These are phyloP conservation scores for Neurospora sp. DNA, from an alignment of 495 filamentous ascomycete genomes.

Conservation along the genomic window DNA sequence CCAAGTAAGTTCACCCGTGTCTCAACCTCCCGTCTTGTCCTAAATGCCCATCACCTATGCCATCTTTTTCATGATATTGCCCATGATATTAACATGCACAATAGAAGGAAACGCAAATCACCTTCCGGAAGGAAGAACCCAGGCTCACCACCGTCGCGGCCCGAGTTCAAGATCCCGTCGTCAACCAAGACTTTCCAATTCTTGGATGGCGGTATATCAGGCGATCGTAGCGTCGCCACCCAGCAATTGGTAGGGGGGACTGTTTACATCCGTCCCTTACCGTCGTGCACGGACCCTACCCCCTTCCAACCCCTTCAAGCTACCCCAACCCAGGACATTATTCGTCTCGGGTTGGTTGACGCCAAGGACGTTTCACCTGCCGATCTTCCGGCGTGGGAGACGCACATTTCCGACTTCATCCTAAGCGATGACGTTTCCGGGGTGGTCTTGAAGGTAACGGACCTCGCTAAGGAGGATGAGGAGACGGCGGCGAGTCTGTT, in stretches of 20 bases:
- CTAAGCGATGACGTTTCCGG: not conserved
- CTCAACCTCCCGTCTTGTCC: not conserved
- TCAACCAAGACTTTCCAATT: not conserved
- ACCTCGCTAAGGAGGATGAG: not conserved
- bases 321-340: not conserved
- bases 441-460: not conserved
- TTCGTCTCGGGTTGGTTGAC: not conserved
- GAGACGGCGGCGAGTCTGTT: constrained; percentile 1
- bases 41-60: not conserved
- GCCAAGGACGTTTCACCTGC: not conserved
- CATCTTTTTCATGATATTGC: not conserved
- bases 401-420: not conserved
- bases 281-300: not conserved
- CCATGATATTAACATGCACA: not conserved
- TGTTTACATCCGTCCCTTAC: not conserved
- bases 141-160: not conserved
- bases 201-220: not conserved
- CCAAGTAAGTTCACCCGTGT: not conserved
- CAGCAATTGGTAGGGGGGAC: not conserved
- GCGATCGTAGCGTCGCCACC: not conserved
- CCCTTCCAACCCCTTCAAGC: not conserved
- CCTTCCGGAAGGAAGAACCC: not conserved
- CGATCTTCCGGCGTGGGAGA: not conserved
- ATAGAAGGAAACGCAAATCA: not conserved
- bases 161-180: not conserved